Evolutionary conservation across 139 green algal genomes (phyloP).

Genomic region (Tetradesmus lagerheimii): DNA sequence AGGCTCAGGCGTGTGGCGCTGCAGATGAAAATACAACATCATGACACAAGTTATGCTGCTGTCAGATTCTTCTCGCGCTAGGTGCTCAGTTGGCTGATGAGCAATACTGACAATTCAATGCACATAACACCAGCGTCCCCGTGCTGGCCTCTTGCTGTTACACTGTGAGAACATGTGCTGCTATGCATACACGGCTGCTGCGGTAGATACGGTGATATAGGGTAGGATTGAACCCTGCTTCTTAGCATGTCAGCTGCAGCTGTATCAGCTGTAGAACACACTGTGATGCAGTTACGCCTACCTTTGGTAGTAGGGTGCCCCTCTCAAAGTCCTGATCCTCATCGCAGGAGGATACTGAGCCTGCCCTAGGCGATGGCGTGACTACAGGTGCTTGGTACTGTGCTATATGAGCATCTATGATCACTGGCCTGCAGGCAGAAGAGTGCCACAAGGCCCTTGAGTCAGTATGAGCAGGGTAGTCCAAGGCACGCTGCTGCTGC

Average conservation of each 20-base stretch:
- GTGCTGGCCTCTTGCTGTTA: not conserved
- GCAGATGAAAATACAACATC: not conserved
- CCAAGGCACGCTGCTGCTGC: not conserved
- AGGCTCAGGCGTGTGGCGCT: constrained; percentile 34
- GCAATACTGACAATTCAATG: too few species aligned
- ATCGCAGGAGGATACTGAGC: constrained; percentile 38
- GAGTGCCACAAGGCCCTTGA: not conserved
- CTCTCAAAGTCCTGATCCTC: constrained; percentile 43
- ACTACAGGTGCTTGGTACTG: constrained; percentile 46
- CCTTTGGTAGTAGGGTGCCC: constrained; percentile 44
- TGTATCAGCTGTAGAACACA: too few species aligned
- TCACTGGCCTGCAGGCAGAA: not conserved
- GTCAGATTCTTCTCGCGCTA: too few species aligned
- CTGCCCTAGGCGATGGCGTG: constrained; percentile 27
- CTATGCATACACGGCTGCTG: not conserved
- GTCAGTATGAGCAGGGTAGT: not conserved
- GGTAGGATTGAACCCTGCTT: not conserved
- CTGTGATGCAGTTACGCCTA: not conserved
- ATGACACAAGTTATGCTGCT: too few species aligned
- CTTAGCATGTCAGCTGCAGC: not conserved
- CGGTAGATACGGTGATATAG: not conserved
- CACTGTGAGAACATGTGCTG: too few species aligned
- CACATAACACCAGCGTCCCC: not conserved
- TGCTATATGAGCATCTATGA: constrained; percentile 11
- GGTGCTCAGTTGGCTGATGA: not conserved